phyloP scores from a whole-genome alignment of 306 rosid genomes.

The Lotus japonicus region DNA sequence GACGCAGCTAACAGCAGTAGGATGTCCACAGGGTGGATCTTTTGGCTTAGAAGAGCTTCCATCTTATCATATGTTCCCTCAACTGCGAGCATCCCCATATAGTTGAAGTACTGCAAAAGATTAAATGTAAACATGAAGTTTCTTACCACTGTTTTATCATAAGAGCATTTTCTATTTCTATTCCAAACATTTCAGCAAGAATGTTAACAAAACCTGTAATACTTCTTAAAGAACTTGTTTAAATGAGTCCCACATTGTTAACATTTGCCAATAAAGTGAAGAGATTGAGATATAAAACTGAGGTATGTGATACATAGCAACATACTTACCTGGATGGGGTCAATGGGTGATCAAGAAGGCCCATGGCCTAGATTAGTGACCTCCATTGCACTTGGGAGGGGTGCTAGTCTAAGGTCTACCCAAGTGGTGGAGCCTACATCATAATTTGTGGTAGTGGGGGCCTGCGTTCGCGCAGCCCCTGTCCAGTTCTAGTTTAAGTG shows the following conservation, averaged over 20 bases:
- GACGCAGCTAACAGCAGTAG: conserved; percentile 71
- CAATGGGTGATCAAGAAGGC: background rate
- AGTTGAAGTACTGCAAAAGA: conserved; percentile 72
- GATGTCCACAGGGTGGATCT: conserved; percentile 89
- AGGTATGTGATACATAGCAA: background rate
- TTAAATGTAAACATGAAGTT: background rate
- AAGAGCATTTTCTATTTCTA: too few relatives aligned
- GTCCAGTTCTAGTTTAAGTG: too few relatives aligned
- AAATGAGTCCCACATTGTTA: too few relatives aligned
- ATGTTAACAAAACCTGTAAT: too few relatives aligned
- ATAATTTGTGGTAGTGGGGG: conserved; percentile 43
- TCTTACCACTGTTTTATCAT: background rate
- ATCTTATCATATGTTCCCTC: conserved; percentile 88
- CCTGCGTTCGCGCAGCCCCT: conserved; percentile 48
- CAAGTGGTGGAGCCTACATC: conserved; percentile 37
- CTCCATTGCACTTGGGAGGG: conserved; percentile 30
- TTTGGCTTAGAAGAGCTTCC: conserved; percentile 77
- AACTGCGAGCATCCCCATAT: conserved; percentile 99
- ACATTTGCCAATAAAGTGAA: too few relatives aligned
- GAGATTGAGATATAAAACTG: too few relatives aligned
- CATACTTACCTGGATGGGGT: conserved; percentile 1
- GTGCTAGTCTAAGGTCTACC: conserved; percentile 47
- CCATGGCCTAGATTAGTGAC: conserved; percentile 1
- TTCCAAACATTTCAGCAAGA: too few relatives aligned
- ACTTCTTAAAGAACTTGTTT: too few relatives aligned